These are phyloP conservation scores for Exophiala alcalophila DNA, from an alignment of 2,329 filamentous ascomycete genomes.

Conservation along the genomic window DNA sequence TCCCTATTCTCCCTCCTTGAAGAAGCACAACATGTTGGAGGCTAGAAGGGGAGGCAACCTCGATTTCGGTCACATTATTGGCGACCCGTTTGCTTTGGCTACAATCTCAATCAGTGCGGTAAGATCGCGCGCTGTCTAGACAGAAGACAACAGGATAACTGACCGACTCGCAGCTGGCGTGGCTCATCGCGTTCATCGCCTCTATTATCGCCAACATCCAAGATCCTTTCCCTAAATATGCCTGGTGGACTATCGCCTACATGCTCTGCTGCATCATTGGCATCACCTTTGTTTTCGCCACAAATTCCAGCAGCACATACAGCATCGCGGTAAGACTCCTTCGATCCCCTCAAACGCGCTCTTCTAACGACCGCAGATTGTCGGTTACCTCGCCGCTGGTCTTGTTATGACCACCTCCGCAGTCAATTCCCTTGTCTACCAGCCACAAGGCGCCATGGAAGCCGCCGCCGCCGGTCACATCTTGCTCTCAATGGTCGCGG, in stretches of 20 bases:
- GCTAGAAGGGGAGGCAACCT: constrained; percentile 44
- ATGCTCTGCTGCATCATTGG: constrained; percentile 79
- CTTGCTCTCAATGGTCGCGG: constrained; percentile 84
- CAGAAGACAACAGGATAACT: constrained; percentile 12
- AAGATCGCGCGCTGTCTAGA: constrained; percentile 43
- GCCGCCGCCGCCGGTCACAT: constrained; percentile 92
- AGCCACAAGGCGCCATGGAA: constrained; percentile 67
- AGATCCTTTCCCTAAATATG: constrained; percentile 73
- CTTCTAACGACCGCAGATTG: constrained; percentile 54
- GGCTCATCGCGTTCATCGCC: constrained; percentile 86
- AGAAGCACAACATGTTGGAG: constrained; percentile 48
- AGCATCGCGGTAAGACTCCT: constrained; percentile 69
- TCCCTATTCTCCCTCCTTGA: constrained; percentile 72
- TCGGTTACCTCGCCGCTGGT: constrained; percentile 79
- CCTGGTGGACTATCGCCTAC: constrained; percentile 89
- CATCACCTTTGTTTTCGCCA: constrained; percentile 77
- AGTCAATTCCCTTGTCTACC: constrained; percentile 83
- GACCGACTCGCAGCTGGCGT: constrained; percentile 75
- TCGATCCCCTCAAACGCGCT: not conserved
- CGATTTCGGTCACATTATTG: constrained; percentile 82
- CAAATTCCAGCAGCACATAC: constrained; percentile 81
- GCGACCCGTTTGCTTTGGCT: constrained; percentile 92
- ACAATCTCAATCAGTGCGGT: constrained; percentile 90
- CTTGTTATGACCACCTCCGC: constrained; percentile 82
- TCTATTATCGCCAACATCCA: constrained; percentile 69